Conservation (phyloP, 116 monocot genomes). For the Zostera marina region DNA sequence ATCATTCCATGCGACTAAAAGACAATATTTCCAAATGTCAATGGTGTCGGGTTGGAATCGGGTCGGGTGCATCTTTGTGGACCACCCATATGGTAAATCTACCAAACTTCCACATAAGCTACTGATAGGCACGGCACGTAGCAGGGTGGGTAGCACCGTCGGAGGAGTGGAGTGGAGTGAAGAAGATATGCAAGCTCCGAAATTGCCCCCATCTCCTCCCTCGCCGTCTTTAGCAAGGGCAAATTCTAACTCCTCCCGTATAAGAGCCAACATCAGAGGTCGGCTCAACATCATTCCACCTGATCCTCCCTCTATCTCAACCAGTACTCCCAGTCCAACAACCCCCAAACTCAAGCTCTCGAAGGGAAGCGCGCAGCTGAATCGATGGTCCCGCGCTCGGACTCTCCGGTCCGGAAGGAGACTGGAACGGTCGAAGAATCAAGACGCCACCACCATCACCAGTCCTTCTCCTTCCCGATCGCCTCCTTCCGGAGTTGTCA, state of each 20-base stretch:
- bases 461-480: neutral
- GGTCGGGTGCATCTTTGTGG: too few species aligned
- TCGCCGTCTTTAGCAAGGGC: neutral
- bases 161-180: neutral
- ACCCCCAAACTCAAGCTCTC: conserved; percentile 1
- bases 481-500: neutral
- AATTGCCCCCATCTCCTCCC: neutral
- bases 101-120: too few species aligned
- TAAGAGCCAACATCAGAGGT: neutral
- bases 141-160: neutral
- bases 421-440: conserved; percentile 13
- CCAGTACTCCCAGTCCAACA: neutral
- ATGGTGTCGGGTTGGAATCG: too few species aligned
- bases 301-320: neutral
- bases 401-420: conserved; percentile 25
- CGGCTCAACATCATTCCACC: neutral
- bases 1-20: too few species aligned
- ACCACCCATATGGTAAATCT: too few species aligned
- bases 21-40: too few species aligned
- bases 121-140: too few species aligned
- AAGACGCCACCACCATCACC: too few species aligned
- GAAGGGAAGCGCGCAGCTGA: conserved; percentile 21
- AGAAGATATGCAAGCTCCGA: neutral
- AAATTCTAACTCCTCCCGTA: neutral
- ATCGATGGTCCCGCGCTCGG: conserved; percentile 36